phyloP scores from a whole-genome alignment of 352 stramenopile genomes.

The Elongisporangium senticosum region DNA sequence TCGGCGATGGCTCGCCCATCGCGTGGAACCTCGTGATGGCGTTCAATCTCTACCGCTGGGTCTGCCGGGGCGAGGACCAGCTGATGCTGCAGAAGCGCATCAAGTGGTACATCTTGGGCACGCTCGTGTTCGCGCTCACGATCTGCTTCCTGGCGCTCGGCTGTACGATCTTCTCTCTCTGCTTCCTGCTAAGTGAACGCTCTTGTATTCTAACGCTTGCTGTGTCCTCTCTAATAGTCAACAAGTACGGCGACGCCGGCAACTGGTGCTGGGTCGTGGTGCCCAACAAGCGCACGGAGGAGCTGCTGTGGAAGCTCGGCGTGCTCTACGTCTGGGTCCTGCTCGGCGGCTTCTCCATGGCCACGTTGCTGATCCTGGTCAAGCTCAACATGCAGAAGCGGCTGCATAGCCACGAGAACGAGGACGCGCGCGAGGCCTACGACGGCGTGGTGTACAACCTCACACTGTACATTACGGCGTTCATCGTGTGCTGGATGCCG shows the following conservation, averaged over 20 bases:
- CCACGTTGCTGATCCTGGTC: conserved; percentile 57
- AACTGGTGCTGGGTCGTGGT: conserved; percentile 79
- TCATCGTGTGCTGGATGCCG: conserved; percentile 77
- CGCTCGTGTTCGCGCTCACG: conserved; percentile 50
- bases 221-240: conserved; percentile 21
- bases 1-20: conserved; percentile 67
- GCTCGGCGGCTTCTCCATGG: conserved; percentile 43
- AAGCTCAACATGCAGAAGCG: conserved; percentile 77
- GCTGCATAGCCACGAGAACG: conserved; percentile 66
- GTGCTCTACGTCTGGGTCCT: conserved; percentile 78
- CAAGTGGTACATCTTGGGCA: conserved; percentile 71
- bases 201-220: conserved; percentile 1
- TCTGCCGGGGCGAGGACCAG: conserved; percentile 78
- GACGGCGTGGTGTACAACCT: conserved; percentile 79
- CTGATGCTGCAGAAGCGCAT: conserved; percentile 80
- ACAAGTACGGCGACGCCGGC: conserved; percentile 61
- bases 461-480: conserved; percentile 73
- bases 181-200: neutral
- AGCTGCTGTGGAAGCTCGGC: conserved; percentile 72
- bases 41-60: conserved; percentile 76
- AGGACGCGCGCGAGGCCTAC: conserved; percentile 70
- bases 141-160: conserved; percentile 36
- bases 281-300: conserved; percentile 30
- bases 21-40: conserved; percentile 85
- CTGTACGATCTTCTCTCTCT: conserved; percentile 17